Percentiles rank a stretch among this genome's conserved stretches.
Conservation (phyloP, 805 yeast genomes). For the Suhomyces vadensis region DNA sequence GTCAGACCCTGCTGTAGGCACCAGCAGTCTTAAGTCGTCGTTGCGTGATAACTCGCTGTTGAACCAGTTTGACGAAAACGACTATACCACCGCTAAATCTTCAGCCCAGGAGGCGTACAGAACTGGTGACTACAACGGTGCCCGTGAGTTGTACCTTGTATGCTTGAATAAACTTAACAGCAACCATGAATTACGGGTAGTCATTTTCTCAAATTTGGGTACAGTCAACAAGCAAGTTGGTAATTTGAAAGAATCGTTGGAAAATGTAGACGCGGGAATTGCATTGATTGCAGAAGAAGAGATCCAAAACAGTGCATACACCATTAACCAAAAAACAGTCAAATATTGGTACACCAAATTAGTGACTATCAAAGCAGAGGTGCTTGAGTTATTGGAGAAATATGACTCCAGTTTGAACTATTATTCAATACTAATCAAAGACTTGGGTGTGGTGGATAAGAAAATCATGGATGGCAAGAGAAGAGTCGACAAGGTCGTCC, state of each 20-base stretch:
- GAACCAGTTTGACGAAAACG: constrained; percentile 41
- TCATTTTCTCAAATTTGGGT: constrained; percentile 76
- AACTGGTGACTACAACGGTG: constrained; percentile 78
- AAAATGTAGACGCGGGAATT: constrained; percentile 47
- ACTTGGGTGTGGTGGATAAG: constrained; percentile 61
- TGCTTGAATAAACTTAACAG: constrained; percentile 54
- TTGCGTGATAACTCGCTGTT: constrained; percentile 22
- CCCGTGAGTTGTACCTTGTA: constrained; percentile 60
- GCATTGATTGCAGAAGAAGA: constrained; percentile 31
- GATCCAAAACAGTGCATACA: constrained; percentile 25
- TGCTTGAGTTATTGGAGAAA: constrained; percentile 76
- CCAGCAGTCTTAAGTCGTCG: constrained; percentile 8
- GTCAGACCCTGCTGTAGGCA: background rate
- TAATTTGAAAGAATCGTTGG: constrained; percentile 14
- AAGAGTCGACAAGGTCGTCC: constrained; percentile 66
- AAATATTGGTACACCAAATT: constrained; percentile 76
- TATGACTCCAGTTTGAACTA: constrained; percentile 60
- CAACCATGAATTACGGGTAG: constrained; percentile 62
- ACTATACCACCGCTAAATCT: constrained; percentile 49
- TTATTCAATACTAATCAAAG: constrained; percentile 63
- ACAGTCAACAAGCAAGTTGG: constrained; percentile 20
- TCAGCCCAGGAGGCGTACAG: constrained; percentile 66
- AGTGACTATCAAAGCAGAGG: constrained; percentile 72
- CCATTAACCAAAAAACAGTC: constrained; percentile 51
- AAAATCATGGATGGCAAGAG: constrained; percentile 76